A percentile compares a stretch with the other conserved stretches of the same genome.
These are phyloP conservation scores for Aspergillus japonicus DNA, from an alignment of 2,329 filamentous ascomycete species.

Conservation along the genomic window DNA sequence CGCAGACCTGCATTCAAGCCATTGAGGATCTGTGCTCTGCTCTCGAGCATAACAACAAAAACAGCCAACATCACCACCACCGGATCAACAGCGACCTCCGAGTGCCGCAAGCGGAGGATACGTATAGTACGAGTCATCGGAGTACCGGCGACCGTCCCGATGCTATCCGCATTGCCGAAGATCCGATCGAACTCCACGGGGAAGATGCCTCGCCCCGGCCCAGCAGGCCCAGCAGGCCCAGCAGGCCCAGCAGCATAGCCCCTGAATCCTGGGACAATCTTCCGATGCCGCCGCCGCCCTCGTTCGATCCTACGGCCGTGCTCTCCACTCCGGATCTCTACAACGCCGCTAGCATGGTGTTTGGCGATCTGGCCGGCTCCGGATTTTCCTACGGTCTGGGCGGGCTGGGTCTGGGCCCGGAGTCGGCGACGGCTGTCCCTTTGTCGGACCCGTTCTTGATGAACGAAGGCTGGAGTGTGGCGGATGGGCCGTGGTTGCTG, in stretches of 20 bases:
- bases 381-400: neutral
- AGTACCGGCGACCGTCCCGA: neutral
- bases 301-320: neutral
- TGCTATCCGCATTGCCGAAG: neutral
- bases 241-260: neutral
- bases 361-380: neutral
- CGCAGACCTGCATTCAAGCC: constrained; percentile 40
- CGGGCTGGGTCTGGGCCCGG: neutral
- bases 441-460: constrained; percentile 19
- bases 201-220: neutral
- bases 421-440: neutral
- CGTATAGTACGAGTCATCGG: neutral
- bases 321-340: neutral
- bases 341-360: neutral
- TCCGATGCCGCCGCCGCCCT: neutral
- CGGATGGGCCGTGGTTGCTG: constrained; percentile 36
- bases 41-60: constrained; percentile 8
- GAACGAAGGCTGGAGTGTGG: constrained; percentile 29
- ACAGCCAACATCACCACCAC: too few relatives aligned
- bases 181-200: neutral
- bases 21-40: constrained; percentile 36
- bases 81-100: neutral
- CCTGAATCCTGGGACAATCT: neutral
- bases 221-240: too few relatives aligned
- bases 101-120: neutral